phyloP scores from a whole-genome alignment of 2,329 filamentous ascomycete genomes.

The Kalmusia sp. region DNA sequence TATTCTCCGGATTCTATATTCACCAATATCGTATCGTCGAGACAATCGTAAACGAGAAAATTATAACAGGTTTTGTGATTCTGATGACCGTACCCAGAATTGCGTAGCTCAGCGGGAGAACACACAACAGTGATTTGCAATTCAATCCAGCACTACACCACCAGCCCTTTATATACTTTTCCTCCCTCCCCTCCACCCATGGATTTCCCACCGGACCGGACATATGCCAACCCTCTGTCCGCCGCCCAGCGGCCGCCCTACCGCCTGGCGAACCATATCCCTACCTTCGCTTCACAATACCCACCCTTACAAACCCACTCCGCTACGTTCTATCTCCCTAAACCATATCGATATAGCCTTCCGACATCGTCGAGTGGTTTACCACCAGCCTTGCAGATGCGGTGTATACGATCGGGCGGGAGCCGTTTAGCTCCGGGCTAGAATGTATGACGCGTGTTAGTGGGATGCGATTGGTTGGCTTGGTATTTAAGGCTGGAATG shows the following conservation, averaged over 20 bases:
- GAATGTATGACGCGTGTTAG: background rate
- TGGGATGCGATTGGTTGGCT: background rate
- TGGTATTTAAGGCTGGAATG: background rate
- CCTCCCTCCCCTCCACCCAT: background rate
- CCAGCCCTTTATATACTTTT: background rate
- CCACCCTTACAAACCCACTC: too few species aligned
- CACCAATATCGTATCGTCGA: too few species aligned
- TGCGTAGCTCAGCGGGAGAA: too few species aligned
- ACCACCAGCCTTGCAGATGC: background rate
- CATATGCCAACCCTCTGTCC: background rate
- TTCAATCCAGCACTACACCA: too few species aligned
- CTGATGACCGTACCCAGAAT: too few species aligned
- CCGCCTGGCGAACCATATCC: background rate
- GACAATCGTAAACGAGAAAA: too few species aligned
- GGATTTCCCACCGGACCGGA: background rate
- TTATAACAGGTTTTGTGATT: too few species aligned
- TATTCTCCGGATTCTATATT: too few species aligned
- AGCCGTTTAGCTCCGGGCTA: slow-evolving; percentile 1
- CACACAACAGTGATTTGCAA: too few species aligned
- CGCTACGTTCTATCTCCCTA: background rate
- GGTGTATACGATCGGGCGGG: background rate
- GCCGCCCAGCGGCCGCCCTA: background rate
- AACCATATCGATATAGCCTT: background rate
- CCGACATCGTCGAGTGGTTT: background rate
- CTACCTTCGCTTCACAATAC: too few species aligned